phyloP scores from a whole-genome alignment of 2,329 filamentous ascomycete genomes.

The Seiridium cupressi region DNA sequence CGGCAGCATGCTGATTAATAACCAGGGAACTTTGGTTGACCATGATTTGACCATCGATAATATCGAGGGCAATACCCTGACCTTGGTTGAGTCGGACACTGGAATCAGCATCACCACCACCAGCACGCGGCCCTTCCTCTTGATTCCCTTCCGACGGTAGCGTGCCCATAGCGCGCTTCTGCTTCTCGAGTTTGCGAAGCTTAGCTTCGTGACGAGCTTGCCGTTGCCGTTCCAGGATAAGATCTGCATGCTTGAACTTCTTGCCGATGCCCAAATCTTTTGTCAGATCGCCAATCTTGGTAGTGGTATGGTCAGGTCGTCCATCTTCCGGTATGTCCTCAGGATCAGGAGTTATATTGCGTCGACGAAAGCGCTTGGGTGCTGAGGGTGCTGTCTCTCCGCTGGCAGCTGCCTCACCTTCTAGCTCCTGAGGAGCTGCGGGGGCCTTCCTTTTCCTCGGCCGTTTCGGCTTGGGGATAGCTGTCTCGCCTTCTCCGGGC shows the following conservation, averaged over 20 bases:
- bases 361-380: conserved; percentile 21
- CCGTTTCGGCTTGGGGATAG: conserved; percentile 30
- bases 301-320: conserved; percentile 62
- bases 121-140: conserved; percentile 13
- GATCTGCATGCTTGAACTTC: conserved; percentile 71
- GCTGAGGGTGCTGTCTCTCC: conserved; percentile 19
- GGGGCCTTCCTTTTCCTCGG: conserved; percentile 20
- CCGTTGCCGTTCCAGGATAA: conserved; percentile 67
- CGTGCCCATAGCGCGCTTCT: conserved; percentile 27
- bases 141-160: conserved; percentile 15
- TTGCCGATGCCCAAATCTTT: conserved; percentile 70
- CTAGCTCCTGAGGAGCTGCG: conserved; percentile 12
- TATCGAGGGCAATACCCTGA: conserved; percentile 38
- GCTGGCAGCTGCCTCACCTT: conserved; percentile 18
- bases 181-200: conserved; percentile 38
- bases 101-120: conserved; percentile 16
- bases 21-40: conserved; percentile 66
- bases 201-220: conserved; percentile 32
- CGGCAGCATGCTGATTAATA: conserved; percentile 65
- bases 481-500: background rate
- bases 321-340: conserved; percentile 58
- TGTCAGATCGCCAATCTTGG: conserved; percentile 73
- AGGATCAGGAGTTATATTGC: conserved; percentile 52
- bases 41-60: conserved; percentile 72
- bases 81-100: conserved; percentile 16